Evolutionary conservation across 2,329 filamentous ascomycete genomes (phyloP).

Genomic region (Trichoderma brevicompactum): DNA sequence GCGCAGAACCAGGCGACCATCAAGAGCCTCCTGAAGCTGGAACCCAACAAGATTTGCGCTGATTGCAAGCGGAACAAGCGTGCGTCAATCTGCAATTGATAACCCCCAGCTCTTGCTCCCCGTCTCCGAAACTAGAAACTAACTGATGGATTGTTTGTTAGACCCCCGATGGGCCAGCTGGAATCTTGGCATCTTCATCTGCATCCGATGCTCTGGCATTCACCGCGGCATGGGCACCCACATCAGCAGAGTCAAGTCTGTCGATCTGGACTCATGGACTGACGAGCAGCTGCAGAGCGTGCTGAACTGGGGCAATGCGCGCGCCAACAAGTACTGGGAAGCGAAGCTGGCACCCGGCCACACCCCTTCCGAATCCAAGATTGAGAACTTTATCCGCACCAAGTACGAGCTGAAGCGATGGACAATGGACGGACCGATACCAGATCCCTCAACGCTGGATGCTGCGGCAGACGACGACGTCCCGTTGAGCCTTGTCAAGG

Average conservation of each 20-base stretch:
- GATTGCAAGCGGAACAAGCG: conserved; percentile 99
- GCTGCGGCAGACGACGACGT: conserved; percentile 85
- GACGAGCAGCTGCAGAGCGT: conserved; percentile 96
- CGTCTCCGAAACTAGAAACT: neutral
- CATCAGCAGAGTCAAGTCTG: conserved; percentile 96
- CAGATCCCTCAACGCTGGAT: conserved; percentile 87
- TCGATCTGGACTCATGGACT: conserved; percentile 97
- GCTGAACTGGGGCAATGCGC: conserved; percentile 91
- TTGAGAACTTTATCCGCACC: conserved; percentile 98
- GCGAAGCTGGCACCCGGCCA: conserved; percentile 89
- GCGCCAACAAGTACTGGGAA: conserved; percentile 99
- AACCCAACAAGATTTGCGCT: conserved; percentile 93
- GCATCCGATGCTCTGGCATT: conserved; percentile 97
- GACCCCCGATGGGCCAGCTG: conserved; percentile 99
- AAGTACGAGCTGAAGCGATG: conserved; percentile 99
- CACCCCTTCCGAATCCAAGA: conserved; percentile 93
- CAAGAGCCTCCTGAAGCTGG: conserved; percentile 92
- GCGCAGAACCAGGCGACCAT: conserved; percentile 93
- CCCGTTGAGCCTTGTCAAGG: conserved; percentile 64
- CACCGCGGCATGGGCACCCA: conserved; percentile 99
- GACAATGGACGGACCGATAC: conserved; percentile 97
- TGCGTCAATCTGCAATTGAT: conserved; percentile 50
- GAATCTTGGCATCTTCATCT: conserved; percentile 97
- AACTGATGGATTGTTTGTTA: conserved; percentile 43
- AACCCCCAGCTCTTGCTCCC: neutral